Conservation (phyloP, 352 stramenopile species). For the Globisporangium orthogonon region DNA sequence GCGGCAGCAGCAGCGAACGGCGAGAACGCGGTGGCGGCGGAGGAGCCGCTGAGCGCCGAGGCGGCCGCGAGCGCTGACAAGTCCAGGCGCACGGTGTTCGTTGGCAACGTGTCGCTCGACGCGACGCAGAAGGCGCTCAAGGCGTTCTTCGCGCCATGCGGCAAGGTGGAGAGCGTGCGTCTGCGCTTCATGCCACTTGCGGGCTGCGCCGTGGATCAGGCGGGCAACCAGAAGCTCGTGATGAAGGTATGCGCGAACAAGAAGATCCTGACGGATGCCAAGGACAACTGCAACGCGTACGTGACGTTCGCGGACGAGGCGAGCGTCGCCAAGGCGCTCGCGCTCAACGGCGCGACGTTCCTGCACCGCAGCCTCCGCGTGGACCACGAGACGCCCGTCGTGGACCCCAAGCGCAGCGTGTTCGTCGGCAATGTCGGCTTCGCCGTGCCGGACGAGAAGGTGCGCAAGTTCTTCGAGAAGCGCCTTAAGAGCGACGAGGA, state of each 20-base stretch:
- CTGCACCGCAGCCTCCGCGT: slow-evolving; percentile 60
- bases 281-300: slow-evolving; percentile 91
- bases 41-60: slow-evolving; percentile 1
- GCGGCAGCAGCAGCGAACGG: slow-evolving; percentile 1
- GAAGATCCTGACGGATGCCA: slow-evolving; percentile 78
- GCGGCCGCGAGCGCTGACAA: slow-evolving; percentile 36
- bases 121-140: slow-evolving; percentile 76
- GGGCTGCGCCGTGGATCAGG: slow-evolving; percentile 75
- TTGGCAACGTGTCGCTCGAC: slow-evolving; percentile 89
- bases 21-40: slow-evolving; percentile 5
- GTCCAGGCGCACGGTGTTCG: slow-evolving; percentile 82
- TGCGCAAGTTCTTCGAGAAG: slow-evolving; percentile 68
- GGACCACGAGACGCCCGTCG: slow-evolving; percentile 46
- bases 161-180: slow-evolving; percentile 81
- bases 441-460: slow-evolving; percentile 71
- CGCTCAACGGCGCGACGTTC: slow-evolving; percentile 65
- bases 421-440: slow-evolving; percentile 91
- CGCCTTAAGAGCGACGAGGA: slow-evolving; percentile 65
- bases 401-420: slow-evolving; percentile 80
- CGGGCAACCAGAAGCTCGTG: slow-evolving; percentile 89
- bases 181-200: slow-evolving; percentile 84
- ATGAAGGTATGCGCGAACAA: slow-evolving; percentile 90
- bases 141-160: slow-evolving; percentile 77
- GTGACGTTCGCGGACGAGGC: slow-evolving; percentile 70
- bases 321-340: slow-evolving; percentile 57